Base-by-base conservation (phyloP, 495 filamentous ascomycete genomes). In the Penicillium soppii region DNA sequence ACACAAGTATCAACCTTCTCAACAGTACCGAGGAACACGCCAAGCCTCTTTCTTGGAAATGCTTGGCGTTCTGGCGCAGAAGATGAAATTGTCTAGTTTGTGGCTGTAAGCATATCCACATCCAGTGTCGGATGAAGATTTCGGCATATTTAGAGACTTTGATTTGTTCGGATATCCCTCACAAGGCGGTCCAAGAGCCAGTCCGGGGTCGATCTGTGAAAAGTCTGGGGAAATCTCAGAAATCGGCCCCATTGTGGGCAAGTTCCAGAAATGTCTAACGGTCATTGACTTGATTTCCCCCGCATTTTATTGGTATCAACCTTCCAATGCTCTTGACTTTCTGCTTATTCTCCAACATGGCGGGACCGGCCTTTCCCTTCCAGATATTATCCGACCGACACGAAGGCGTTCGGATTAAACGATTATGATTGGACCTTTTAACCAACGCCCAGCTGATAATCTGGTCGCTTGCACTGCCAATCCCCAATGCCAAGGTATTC, bases 191-290 rank as follows among this genome's bases (percentile, higher is more conserved):
- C 13, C 1, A n/a, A 43, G 1, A 13, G 5, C 27, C 22, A 36
- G 21, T 23, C 29, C 30, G 20, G 29, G 40, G 40, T 44, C 22
- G 12, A 38, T 12, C 8, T 40, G 45, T 52, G 29, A 27, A 40
- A 35, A 53, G 36, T 53, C 51, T 40, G 51, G 51, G 43, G 51
- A 53, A 53, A 27, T 16, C 30, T 15, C 43, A 1, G 22, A 20
- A 43, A n/a, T 25, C 41, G 39, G 32, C 10, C 20, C 17, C 36
- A 17, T 25, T 35, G 26, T 47, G 50, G 43, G 43, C 36, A 35
- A 52, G 5, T 33, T 19, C 27, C 29, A 30, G 20, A 21, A n/a
- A n/a, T 35, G 17, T 43, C 23, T 43, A 29, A 27, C 9, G 30
- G 29, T 35, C 43, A 45, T 45, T 32, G 42, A 32, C 20, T 43